A percentile compares a stretch with the other conserved stretches of the same genome.
Conservation (phyloP, 805 yeast genomes). For the Pichia cabralensis region DNA sequence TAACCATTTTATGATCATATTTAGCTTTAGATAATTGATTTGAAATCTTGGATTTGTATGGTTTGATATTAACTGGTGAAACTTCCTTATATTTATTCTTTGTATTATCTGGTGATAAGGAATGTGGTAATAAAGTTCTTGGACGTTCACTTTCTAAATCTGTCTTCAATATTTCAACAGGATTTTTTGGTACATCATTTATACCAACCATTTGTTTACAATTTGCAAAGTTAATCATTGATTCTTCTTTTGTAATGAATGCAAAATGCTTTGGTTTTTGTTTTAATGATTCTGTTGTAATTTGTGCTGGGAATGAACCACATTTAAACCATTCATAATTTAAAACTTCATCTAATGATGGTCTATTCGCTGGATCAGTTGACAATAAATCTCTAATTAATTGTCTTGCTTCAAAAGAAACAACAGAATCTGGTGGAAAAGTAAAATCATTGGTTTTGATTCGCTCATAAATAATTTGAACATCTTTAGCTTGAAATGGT, state of each 20-base stretch:
- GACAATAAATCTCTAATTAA: conserved; percentile 67
- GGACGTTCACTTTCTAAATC: conserved; percentile 64
- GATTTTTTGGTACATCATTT: conserved; percentile 39
- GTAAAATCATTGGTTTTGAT: conserved; percentile 72
- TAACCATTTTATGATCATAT: conserved; percentile 21
- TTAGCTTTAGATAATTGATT: conserved; percentile 21
- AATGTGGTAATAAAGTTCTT: conserved; percentile 67
- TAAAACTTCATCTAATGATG: conserved; percentile 67
- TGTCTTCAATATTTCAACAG: conserved; percentile 59
- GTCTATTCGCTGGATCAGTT: conserved; percentile 73
- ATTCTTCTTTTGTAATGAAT: conserved; percentile 47
- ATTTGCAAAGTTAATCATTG: conserved; percentile 55
- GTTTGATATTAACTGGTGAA: conserved; percentile 19
- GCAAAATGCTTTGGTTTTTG: conserved; percentile 50
- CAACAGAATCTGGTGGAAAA: conserved; percentile 54
- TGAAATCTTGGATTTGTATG: conserved; percentile 20
- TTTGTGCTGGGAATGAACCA: conserved; percentile 69
- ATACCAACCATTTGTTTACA: conserved; percentile 56
- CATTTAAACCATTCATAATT: conserved; percentile 74
- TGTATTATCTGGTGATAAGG: conserved; percentile 88
- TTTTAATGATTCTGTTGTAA: conserved; percentile 53
- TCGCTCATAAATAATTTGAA: conserved; percentile 82
- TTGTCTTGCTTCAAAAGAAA: conserved; percentile 61
- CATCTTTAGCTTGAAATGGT: conserved; percentile 95
- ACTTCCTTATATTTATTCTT: conserved; percentile 77